Base-by-base conservation (phyloP, 495 filamentous ascomycete species). In the Aspergillus sparsus region DNA sequence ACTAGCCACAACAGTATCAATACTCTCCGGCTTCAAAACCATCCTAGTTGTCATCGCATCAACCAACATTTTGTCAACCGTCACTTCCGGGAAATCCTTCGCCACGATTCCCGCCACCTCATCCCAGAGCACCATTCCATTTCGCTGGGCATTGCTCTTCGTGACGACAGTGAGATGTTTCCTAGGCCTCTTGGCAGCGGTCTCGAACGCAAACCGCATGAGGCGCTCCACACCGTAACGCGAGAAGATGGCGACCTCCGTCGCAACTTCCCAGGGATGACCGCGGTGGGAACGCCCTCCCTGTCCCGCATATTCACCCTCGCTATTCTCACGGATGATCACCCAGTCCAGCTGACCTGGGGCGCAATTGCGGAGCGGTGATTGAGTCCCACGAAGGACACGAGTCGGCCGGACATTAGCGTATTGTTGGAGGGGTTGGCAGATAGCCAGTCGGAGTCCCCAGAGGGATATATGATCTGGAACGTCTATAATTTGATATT, bases 111-210 rank as follows among this genome's bases (percentile, higher is more conserved):
- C 66, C 6, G 81, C 80, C 11, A 84, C 73, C 61, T 81, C 75
- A 67, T 85, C 82, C 82, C 82, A 84, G 16, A 84, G 64, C 12
- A 85, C 82, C 80, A 85, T 79, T 0, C 82, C 82, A 62, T 82
- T 80, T 3, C 80, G 71, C 74, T 83, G 80, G 0, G 82, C 82
- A 69, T 85, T 85, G 53, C 78, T 81, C 74, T 85, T 85, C 11
- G 81, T 83, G 18, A 85, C 82, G 2, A 85, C 79, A n/a, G 81
- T 83, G 57, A 85, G 54, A 31, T 76, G 71, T 70, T 82, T 83
- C 34, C 73, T 71, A 2, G 73, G 78, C 15, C 82, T 67, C 51
- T 69, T 71, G 49, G 66, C 67, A 1, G 82, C 82, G 8, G 70
- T 78, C 66, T 83, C 77, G 65, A 83, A 85, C 0, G 80, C 82